Percentiles rank a stretch among this genome's conserved stretches.
These are phyloP conservation scores for Jacaranda mimosifolia DNA, from an alignment of 257 asterid genomes.

Conservation along the genomic window DNA sequence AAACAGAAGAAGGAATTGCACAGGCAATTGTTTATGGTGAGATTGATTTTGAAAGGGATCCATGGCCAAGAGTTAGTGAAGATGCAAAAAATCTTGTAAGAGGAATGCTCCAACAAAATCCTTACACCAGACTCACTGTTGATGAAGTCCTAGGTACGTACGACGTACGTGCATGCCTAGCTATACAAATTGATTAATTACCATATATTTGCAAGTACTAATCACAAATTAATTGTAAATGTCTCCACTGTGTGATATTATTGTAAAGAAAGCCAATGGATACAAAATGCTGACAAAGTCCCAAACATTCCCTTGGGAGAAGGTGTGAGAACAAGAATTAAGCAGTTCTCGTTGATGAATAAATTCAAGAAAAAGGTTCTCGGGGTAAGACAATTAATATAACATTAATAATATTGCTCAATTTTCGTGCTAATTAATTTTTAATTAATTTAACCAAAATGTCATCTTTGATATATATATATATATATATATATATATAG, in stretches of 20 bases:
- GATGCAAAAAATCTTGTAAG: conserved; percentile 77
- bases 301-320: conserved; percentile 76
- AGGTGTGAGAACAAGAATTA: conserved; percentile 72
- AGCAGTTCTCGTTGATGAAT: conserved; percentile 88
- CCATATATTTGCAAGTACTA: neutral
- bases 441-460: neutral
- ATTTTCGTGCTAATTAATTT: neutral
- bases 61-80: conserved; percentile 84
- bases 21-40: conserved; percentile 79
- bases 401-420: neutral
- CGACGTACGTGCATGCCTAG: too few relatives aligned
- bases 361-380: conserved; percentile 90
- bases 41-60: conserved; percentile 73
- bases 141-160: conserved; percentile 75
- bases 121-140: conserved; percentile 64
- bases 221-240: neutral
- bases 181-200: neutral
- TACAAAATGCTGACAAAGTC: conserved; percentile 72
- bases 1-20: conserved; percentile 91
- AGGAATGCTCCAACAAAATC: conserved; percentile 80
- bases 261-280: conserved; percentile 65
- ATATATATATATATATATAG: conserved; percentile 34
- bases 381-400: conserved; percentile 78
- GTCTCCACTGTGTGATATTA: neutral
- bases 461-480: too few relatives aligned